phyloP scores from a whole-genome alignment of 441 rosid species.

The Pelargonium myrrhifolium region DNA sequence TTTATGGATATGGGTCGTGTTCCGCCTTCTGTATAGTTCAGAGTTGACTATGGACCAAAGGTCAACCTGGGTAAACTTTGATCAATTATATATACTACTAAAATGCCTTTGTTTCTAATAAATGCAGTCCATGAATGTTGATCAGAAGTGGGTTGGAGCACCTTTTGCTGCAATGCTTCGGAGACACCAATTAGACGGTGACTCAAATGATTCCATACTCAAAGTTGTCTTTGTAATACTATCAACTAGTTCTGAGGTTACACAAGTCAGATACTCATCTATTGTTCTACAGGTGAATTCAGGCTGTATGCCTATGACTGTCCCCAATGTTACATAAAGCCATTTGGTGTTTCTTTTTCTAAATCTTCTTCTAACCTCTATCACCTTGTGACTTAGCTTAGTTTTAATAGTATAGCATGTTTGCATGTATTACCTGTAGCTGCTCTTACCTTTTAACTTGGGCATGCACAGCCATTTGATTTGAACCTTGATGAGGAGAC shows the following conservation, averaged over 20 bases:
- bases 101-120: conserved; percentile 17
- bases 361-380: conserved; percentile 10
- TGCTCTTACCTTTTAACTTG: conserved; percentile 25
- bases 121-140: conserved; percentile 66
- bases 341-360: conserved; percentile 12
- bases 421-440: conserved; percentile 12
- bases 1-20: not conserved
- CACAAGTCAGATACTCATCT: conserved; percentile 71
- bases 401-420: conserved; percentile 7
- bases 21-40: not conserved
- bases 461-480: conserved; percentile 62
- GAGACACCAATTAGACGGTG: conserved; percentile 49
- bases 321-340: conserved; percentile 9
- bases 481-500: conserved; percentile 91
- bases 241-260: conserved; percentile 60
- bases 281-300: conserved; percentile 68
- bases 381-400: conserved; percentile 3
- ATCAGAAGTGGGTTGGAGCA: conserved; percentile 74
- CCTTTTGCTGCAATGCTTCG: conserved; percentile 94
- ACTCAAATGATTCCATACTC: conserved; percentile 45
- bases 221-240: conserved; percentile 51
- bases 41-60: not conserved
- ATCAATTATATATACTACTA: not conserved
- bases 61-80: not conserved
- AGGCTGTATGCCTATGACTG: conserved; percentile 10